Conservation (phyloP, 148 eudicot genomes). For the Chenopodium berlandieri region DNA sequence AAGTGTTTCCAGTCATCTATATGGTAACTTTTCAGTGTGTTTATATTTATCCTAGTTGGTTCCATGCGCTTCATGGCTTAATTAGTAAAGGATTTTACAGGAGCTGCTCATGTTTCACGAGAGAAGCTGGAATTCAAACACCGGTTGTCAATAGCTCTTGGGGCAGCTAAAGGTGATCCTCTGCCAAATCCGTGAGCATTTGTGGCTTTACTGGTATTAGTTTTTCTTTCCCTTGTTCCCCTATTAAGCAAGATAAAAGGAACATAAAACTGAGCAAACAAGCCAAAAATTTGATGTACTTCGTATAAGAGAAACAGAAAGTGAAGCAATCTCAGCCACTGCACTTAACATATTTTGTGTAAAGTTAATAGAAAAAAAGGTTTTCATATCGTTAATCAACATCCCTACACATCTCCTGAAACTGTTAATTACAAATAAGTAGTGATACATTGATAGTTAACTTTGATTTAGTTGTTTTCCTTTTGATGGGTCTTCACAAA, state of each 20-base stretch:
- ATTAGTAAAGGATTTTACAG: constrained; percentile 38
- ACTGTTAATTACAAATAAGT: not conserved
- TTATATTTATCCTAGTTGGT: constrained; percentile 2
- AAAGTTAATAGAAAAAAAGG: not conserved
- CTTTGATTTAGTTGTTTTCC: not conserved
- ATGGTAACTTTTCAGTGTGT: constrained; percentile 49
- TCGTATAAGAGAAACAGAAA: not conserved
- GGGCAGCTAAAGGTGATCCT: constrained; percentile 99
- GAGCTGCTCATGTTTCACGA: constrained; percentile 60
- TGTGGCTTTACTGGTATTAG: constrained; percentile 85
- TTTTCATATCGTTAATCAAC: not conserved
- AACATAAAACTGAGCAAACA: not conserved
- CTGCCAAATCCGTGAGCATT: constrained; percentile 99
- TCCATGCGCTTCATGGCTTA: constrained; percentile 14
- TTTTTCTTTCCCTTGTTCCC: constrained; percentile 51
- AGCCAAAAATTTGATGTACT: not conserved
- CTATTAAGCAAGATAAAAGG: constrained; percentile 5
- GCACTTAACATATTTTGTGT: constrained; percentile 11
- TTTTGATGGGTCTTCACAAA: not conserved
- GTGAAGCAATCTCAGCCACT: not conserved
- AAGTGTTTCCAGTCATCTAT: constrained; percentile 91
- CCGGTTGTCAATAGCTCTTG: constrained; percentile 92
- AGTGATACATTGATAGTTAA: not conserved
- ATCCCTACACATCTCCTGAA: not conserved
- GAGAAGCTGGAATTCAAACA: constrained; percentile 99